Evolutionary conservation across 2,329 filamentous ascomycete genomes (phyloP).

Genomic region (Mariannaea sp.): DNA sequence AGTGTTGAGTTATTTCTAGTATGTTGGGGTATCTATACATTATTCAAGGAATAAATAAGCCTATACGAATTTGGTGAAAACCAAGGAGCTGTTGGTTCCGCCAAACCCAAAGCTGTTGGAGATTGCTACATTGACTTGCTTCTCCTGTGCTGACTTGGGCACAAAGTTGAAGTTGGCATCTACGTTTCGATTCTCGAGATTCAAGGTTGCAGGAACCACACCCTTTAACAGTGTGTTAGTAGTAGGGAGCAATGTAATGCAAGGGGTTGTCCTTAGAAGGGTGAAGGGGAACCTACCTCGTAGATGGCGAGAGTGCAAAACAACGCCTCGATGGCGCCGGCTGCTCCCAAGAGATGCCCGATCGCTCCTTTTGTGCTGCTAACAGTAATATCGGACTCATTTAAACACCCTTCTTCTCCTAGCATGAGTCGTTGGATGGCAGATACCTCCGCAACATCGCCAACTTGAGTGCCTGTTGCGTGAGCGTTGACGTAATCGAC

Average conservation of each 20-base stretch:
- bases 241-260: too few relatives aligned
- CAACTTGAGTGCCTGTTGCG: conserved; percentile 84
- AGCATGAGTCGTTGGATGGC: conserved; percentile 81
- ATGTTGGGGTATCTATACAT: background rate
- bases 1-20: background rate
- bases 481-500: conserved; percentile 97
- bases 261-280: too few relatives aligned
- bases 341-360: conserved; percentile 88
- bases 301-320: conserved; percentile 81
- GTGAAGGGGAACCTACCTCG: conserved; percentile 61
- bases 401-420: conserved; percentile 68
- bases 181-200: conserved; percentile 70
- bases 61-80: conserved; percentile 60
- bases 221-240: conserved; percentile 59
- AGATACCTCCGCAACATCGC: conserved; percentile 84
- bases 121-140: conserved; percentile 72
- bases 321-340: conserved; percentile 87
- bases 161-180: conserved; percentile 86
- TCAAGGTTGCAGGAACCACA: conserved; percentile 82
- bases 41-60: background rate
- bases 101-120: conserved; percentile 99
- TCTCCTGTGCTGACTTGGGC: conserved; percentile 70
- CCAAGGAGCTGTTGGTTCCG: conserved; percentile 90
- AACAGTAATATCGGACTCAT: conserved; percentile 71
- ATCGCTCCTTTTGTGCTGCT: conserved; percentile 94